phyloP scores from a whole-genome alignment of 495 filamentous ascomycete genomes.

The Pseudomonodictys pantanalensis region DNA sequence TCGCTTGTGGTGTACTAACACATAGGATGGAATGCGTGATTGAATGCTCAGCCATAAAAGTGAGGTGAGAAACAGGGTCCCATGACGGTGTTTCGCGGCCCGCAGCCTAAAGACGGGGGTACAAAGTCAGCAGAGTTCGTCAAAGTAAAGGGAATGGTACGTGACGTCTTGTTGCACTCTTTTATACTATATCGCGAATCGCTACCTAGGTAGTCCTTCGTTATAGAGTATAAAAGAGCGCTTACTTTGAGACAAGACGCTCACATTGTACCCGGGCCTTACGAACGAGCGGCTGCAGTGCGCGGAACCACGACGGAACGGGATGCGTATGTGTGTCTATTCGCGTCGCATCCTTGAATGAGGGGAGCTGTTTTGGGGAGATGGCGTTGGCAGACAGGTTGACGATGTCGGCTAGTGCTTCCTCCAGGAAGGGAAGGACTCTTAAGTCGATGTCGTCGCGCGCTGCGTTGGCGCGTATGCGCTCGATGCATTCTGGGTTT shows the following conservation, averaged over 20 bases:
- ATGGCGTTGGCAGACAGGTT: neutral
- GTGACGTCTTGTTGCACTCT: too few relatives aligned
- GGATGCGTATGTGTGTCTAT: constrained; percentile 35
- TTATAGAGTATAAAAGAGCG: too few relatives aligned
- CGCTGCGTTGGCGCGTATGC: neutral
- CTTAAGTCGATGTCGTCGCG: constrained; percentile 3
- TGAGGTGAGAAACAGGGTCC: constrained; percentile 19
- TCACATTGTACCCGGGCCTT: too few relatives aligned
- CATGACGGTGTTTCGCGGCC: constrained; percentile 29
- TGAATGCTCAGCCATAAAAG: constrained; percentile 28
- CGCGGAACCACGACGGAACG: constrained; percentile 31
- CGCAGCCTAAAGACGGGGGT: too few relatives aligned
- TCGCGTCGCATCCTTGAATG: constrained; percentile 17
- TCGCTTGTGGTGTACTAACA: constrained; percentile 29
- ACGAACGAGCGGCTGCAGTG: constrained; percentile 24
- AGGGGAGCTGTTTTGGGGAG: neutral
- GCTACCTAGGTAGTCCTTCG: too few relatives aligned
- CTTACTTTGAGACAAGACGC: too few relatives aligned
- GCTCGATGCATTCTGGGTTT: neutral
- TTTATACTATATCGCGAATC: too few relatives aligned
- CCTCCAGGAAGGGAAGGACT: constrained; percentile 8
- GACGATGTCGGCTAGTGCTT: constrained; percentile 7
- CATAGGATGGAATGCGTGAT: constrained; percentile 29
- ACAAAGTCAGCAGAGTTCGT: too few relatives aligned
- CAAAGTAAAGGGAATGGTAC: too few relatives aligned